Evolutionary conservation across 2,329 filamentous ascomycete genomes (phyloP).

Genomic region (Chaetomium olivaceum): DNA sequence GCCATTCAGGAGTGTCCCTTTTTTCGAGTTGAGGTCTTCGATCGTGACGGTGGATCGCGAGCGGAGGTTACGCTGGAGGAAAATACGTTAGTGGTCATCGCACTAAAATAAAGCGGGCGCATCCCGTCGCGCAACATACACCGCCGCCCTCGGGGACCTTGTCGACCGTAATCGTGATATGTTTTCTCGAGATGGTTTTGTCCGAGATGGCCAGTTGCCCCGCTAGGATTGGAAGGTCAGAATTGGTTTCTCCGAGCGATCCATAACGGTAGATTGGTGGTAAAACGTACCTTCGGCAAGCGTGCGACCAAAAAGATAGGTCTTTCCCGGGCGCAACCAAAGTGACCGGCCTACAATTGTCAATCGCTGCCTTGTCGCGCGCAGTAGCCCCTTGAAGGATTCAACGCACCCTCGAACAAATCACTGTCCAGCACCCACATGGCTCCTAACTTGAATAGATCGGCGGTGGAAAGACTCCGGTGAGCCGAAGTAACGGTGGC

Average conservation of each 20-base stretch:
- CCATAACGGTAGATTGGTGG: background rate
- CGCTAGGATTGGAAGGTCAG: conserved; percentile 44
- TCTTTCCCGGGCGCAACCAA: conserved; percentile 84
- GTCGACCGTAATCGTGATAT: conserved; percentile 75
- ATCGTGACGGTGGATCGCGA: conserved; percentile 70
- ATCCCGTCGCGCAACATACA: conserved; percentile 47
- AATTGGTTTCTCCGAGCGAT: background rate
- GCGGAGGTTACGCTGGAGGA: conserved; percentile 58
- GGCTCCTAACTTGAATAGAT: background rate
- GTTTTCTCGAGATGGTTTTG: conserved; percentile 84
- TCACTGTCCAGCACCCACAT: conserved; percentile 69
- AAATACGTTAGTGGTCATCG: conserved; percentile 7
- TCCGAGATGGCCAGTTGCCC: conserved; percentile 71
- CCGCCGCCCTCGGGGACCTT: conserved; percentile 66
- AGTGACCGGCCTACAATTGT: conserved; percentile 61
- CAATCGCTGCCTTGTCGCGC: conserved; percentile 9
- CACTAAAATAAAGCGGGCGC: background rate
- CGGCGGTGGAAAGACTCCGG: background rate
- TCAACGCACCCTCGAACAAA: conserved; percentile 49
- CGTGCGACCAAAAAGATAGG: conserved; percentile 82
- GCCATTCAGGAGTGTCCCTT: conserved; percentile 77
- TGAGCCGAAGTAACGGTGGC: background rate
- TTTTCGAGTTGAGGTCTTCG: conserved; percentile 79
- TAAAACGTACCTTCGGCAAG: conserved; percentile 58
- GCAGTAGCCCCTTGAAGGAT: background rate